Conservation (phyloP, 306 rosid species). For the Mimosa bimucronata region DNA sequence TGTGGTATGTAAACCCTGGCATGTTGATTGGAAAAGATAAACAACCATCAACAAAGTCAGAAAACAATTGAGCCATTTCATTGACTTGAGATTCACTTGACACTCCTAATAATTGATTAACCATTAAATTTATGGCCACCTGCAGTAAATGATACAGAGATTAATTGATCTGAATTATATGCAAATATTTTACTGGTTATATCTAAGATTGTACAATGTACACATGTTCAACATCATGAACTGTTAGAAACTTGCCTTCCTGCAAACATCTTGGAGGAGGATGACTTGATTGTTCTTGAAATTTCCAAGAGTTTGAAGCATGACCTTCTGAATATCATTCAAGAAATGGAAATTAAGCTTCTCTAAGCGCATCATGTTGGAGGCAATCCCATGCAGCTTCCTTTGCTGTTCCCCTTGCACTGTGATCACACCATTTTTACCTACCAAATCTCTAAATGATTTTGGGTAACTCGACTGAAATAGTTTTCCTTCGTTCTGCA, state of each 20-base stretch:
- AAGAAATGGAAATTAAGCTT: slow-evolving; percentile 70
- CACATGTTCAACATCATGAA: neutral
- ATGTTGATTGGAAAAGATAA: slow-evolving; percentile 76
- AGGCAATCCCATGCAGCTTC: slow-evolving; percentile 83
- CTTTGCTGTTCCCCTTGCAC: slow-evolving; percentile 93
- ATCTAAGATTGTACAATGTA: neutral
- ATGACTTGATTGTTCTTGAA: slow-evolving; percentile 63
- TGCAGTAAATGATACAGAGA: slow-evolving; percentile 33
- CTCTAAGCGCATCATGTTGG: slow-evolving; percentile 80
- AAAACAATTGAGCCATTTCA: slow-evolving; percentile 79
- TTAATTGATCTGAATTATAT: neutral
- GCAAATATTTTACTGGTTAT: neutral
- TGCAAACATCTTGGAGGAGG: slow-evolving; percentile 82
- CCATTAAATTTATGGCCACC: slow-evolving; percentile 89
- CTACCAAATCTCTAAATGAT: slow-evolving; percentile 92
- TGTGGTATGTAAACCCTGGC: slow-evolving; percentile 69
- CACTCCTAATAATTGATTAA: slow-evolving; percentile 80
- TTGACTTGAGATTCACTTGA: slow-evolving; percentile 76
- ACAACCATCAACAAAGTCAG: slow-evolving; percentile 92
- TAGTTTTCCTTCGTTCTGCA: slow-evolving; percentile 87
- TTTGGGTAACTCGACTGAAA: slow-evolving; percentile 86
- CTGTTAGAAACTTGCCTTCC: slow-evolving; percentile 59
- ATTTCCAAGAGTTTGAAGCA: slow-evolving; percentile 61
- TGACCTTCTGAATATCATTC: slow-evolving; percentile 74
- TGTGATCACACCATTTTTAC: slow-evolving; percentile 88